These are phyloP conservation scores for Carex scoparia DNA, from an alignment of 176 grass and related monocot genomes.

Conservation along the genomic window DNA sequence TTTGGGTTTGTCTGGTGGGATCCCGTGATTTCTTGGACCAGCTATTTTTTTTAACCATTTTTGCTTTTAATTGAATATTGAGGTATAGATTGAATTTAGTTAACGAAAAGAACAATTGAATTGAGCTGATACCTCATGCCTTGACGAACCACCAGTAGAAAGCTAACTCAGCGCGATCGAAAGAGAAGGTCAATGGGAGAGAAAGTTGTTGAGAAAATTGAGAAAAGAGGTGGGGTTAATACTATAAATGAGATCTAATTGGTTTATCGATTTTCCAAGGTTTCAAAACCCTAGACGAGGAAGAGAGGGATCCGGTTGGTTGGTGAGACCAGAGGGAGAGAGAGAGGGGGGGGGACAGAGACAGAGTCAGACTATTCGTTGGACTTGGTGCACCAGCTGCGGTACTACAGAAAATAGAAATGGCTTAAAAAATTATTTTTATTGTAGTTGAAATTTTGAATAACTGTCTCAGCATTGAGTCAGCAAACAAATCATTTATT, in stretches of 20 bases:
- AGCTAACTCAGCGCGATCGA: neutral
- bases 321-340: neutral
- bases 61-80: neutral
- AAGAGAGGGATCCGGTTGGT: constrained; percentile 26
- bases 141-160: neutral
- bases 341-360: neutral
- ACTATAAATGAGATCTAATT: neutral
- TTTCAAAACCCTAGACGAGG: constrained; percentile 26
- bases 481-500: too few species aligned
- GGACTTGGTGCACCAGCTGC: neutral
- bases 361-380: neutral
- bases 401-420: neutral
- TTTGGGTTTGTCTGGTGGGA: neutral
- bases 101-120: constrained; percentile 8
- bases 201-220: neutral
- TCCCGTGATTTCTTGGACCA: neutral
- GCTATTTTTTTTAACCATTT: neutral
- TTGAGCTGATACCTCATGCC: constrained; percentile 13
- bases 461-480: too few species aligned
- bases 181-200: constrained; percentile 11
- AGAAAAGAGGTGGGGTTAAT: neutral
- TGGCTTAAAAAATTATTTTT: neutral
- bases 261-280: constrained; percentile 11
- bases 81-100: neutral
- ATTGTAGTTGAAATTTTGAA: too few species aligned